A percentile compares a stretch with the other conserved stretches of the same genome.
phyloP scores from a whole-genome alignment of 257 asterid species.

The Solanum infundibuliforme region DNA sequence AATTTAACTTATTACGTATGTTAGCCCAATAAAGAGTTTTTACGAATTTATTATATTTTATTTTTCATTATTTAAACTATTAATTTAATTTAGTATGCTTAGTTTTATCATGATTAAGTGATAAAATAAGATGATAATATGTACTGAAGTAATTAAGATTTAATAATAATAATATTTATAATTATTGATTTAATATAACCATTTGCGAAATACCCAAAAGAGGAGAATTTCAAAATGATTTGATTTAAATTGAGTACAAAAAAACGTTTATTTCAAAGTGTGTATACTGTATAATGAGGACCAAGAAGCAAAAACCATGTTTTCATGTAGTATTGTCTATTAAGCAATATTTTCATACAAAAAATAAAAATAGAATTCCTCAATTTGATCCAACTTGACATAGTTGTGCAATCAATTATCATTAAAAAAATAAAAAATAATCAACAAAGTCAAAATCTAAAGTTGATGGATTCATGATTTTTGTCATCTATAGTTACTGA shows the following conservation, averaged over 20 bases:
- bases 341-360: not conserved
- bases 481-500: too few relatives aligned
- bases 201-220: not conserved
- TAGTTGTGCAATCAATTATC: not conserved
- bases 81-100: not conserved
- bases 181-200: not conserved
- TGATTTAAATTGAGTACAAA: not conserved
- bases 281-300: too few relatives aligned
- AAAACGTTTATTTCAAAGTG: not conserved
- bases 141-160: not conserved
- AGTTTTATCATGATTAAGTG: not conserved
- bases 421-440: not conserved
- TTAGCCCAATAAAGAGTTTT: not conserved
- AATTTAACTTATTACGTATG: not conserved
- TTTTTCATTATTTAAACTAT: not conserved
- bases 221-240: not conserved
- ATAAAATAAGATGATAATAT: too few relatives aligned
- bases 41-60: too few relatives aligned
- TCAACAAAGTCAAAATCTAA: not conserved
- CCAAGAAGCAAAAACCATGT: not conserved
- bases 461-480: not conserved
- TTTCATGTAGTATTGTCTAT: not conserved
- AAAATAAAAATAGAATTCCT: not conserved
- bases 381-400: not conserved
- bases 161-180: too few relatives aligned